These are phyloP conservation scores for Trapa bicornis DNA, from an alignment of 345 rosid genomes.

Conservation along the genomic window DNA sequence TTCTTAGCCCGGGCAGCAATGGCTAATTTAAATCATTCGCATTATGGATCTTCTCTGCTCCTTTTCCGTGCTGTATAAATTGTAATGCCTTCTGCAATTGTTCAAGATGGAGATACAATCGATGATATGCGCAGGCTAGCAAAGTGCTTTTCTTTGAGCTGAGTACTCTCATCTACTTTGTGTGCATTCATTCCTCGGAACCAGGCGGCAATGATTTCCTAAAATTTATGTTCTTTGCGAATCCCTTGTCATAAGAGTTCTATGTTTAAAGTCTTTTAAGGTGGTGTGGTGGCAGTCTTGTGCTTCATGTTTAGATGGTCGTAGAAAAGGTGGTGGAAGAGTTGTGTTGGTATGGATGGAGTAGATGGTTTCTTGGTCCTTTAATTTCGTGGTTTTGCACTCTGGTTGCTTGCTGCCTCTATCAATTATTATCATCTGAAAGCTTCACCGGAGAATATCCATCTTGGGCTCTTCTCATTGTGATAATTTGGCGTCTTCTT, in stretches of 20 bases:
- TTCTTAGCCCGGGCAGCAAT: conserved; percentile 86
- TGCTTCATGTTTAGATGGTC: too few species aligned
- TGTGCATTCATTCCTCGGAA: too few species aligned
- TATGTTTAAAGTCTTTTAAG: too few species aligned
- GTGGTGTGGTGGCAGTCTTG: too few species aligned
- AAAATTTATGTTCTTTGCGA: neutral
- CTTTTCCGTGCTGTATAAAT: neutral
- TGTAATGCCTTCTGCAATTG: neutral
- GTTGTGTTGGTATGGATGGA: too few species aligned
- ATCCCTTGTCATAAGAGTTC: neutral
- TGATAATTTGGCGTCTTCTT: neutral
- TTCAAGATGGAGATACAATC: neutral
- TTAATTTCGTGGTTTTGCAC: too few species aligned
- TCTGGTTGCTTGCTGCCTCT: too few species aligned
- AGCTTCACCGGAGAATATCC: neutral
- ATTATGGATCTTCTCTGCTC: neutral
- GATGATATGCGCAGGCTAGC: neutral
- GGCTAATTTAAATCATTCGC: conserved; percentile 12
- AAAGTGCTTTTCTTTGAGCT: too few species aligned
- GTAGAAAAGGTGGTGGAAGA: neutral
- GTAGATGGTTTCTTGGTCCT: too few species aligned
- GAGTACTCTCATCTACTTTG: too few species aligned
- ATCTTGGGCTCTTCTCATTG: neutral
- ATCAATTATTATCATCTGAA: neutral
- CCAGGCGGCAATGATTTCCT: too few species aligned